Base-by-base conservation (phyloP, 108 stramenopile species). In the Stephanodiscus triporus region DNA sequence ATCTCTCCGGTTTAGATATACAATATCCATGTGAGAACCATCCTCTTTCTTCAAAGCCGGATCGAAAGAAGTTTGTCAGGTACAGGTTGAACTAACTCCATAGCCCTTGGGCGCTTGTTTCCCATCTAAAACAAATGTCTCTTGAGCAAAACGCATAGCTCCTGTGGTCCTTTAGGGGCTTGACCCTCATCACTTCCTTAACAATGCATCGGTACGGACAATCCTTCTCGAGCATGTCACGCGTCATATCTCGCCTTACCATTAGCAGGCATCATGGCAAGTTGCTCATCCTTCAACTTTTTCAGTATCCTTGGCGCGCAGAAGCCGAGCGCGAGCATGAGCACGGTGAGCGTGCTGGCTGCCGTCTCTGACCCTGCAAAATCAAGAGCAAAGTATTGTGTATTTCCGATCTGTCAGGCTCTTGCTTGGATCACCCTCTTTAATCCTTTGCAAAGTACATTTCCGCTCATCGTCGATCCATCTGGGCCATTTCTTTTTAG, bases 401-500 rank as follows among this genome's bases (percentile, higher is more conserved):
- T n/a, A 87, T 73, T 26, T 87, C 82, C 0, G 80, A 50, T 1
- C 66, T 48, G 42, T 51, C 1, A 87, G 65, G 24, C 65, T 13
- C 40, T 64, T 66, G 6, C 38, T 49, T 14, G 67, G 43, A 40
- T 83, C 66, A 20, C 66, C 79, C 27, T 80, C 79, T n/a, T n/a
- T n/a, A n/a, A 59, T 84, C 85, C n/a, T 51, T 57, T 4, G 85
- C 80, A 71, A 80, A 86, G 9, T 77, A 69, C 85, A 86, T 86
- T n/a, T 26, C 65, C 80, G 37, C 75, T 77, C 43, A 86, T 32
- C 0, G 85, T 86, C 40, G 83, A 84, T 40, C 57, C 70, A 62
- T 88, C 82, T 2, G 83, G 85, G 9, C 85, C 85, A 45, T 77
- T 72, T 30, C n/a, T 57, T 27, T 73, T 50, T 10, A 86, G 63